phyloP scores from a whole-genome alignment of 2,329 filamentous ascomycete genomes.

The Hypoxylon sp. region DNA sequence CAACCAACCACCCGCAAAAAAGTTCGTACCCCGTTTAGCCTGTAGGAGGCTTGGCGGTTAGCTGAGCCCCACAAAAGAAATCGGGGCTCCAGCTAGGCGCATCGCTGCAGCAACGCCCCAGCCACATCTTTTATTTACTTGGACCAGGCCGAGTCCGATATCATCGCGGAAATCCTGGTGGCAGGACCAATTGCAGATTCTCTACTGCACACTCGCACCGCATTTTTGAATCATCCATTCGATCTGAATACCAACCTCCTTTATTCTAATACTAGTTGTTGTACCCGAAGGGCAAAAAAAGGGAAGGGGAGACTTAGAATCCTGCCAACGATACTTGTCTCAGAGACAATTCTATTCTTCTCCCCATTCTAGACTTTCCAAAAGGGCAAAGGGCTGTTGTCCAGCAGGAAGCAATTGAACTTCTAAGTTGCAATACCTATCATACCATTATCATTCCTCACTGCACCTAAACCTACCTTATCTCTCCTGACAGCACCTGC shows the following conservation, averaged over 20 bases:
- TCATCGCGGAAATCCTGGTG: constrained; percentile 47
- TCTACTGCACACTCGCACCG: constrained; percentile 34
- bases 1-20: constrained; percentile 36
- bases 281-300: constrained; percentile 45
- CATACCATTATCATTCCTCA: constrained; percentile 39
- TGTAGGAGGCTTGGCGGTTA: constrained; percentile 29
- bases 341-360: constrained; percentile 47
- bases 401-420: constrained; percentile 47
- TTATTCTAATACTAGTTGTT: constrained; percentile 38
- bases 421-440: constrained; percentile 53
- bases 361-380: constrained; percentile 44
- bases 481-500: constrained; percentile 28
- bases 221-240: constrained; percentile 40
- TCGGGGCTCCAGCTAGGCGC: constrained; percentile 34
- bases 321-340: constrained; percentile 47
- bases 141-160: constrained; percentile 28
- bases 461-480: constrained; percentile 29
- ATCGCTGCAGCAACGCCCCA: constrained; percentile 52
- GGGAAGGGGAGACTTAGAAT: constrained; percentile 45
- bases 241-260: constrained; percentile 45
- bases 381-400: constrained; percentile 45
- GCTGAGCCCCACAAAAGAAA: constrained; percentile 12
- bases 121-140: constrained; percentile 55
- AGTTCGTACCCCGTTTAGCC: constrained; percentile 24
- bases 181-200: constrained; percentile 48